A percentile compares a stretch with the other conserved stretches of the same genome.
Conservation (phyloP, 768 basidiomycete species). For the Mycena sanguinolenta region DNA sequence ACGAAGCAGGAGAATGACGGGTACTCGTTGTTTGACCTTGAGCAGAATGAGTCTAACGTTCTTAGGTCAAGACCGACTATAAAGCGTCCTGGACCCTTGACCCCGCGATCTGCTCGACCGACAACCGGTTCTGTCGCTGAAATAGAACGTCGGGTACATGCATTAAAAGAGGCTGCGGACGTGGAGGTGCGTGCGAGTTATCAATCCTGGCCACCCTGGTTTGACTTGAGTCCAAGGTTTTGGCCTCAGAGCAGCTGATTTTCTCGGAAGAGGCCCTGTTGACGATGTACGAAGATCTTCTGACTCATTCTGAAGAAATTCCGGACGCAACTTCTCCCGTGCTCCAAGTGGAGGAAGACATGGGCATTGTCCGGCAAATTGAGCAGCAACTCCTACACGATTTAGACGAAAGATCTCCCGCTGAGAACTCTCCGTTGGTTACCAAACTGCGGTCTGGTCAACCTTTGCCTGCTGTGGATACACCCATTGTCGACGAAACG, state of each 20-base stretch:
- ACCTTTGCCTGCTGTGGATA: not conserved
- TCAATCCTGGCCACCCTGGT: not conserved
- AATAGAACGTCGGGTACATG: constrained; percentile 52
- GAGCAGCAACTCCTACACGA: constrained; percentile 48
- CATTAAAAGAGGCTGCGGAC: constrained; percentile 51
- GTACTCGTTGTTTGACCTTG: not conserved
- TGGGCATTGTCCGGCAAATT: constrained; percentile 48
- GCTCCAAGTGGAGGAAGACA: constrained; percentile 48
- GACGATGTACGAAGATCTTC: constrained; percentile 59
- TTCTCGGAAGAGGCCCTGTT: constrained; percentile 61
- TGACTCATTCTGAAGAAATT: constrained; percentile 47
- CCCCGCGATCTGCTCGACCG: constrained; percentile 33
- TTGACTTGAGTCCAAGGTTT: constrained; percentile 42
- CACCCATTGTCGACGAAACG: constrained; percentile 16
- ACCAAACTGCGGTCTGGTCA: constrained; percentile 19
- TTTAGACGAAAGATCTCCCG: constrained; percentile 20
- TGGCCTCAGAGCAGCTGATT: constrained; percentile 46
- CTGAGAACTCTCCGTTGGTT: constrained; percentile 14
- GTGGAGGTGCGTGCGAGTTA: constrained; percentile 46
- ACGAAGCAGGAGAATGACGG: not conserved
- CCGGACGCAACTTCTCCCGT: constrained; percentile 23
- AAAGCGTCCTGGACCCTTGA: constrained; percentile 32
- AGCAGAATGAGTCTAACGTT: not conserved
- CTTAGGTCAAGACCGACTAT: constrained; percentile 20
- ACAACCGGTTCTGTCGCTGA: constrained; percentile 40